Percentiles rank a stretch among this genome's conserved stretches.
Conservation (phyloP, 2,329 filamentous ascomycete species). For the Escovopsis sp. region DNA sequence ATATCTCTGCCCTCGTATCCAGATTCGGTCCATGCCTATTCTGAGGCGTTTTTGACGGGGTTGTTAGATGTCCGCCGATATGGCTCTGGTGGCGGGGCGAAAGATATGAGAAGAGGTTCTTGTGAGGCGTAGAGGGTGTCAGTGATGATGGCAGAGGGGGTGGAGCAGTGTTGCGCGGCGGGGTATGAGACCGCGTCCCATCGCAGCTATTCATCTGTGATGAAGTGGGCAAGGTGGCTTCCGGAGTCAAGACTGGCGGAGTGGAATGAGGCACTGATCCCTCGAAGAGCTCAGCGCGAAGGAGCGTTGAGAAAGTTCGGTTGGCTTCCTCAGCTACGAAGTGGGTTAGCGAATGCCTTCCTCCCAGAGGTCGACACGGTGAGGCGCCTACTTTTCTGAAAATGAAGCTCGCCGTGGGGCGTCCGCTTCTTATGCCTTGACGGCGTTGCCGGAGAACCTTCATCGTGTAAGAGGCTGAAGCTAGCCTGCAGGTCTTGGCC, state of each 20-base stretch:
- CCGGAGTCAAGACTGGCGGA: constrained; percentile 46
- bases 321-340: constrained; percentile 76
- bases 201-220: constrained; percentile 43
- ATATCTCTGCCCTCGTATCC: constrained; percentile 81
- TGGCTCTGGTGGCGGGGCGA: constrained; percentile 56
- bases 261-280: constrained; percentile 72
- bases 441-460: constrained; percentile 82
- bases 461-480: constrained; percentile 82
- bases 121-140: constrained; percentile 90
- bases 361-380: too few relatives aligned
- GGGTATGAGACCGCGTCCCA: constrained; percentile 64
- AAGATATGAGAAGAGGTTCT: constrained; percentile 90
- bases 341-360: constrained; percentile 2
- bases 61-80: constrained; percentile 60
- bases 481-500: constrained; percentile 89
- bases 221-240: constrained; percentile 34
- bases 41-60: constrained; percentile 77
- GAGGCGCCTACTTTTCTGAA: constrained; percentile 64
- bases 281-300: constrained; percentile 88
- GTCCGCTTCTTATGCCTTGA: constrained; percentile 73
- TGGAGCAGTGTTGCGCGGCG: constrained; percentile 50
- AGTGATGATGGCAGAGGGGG: constrained; percentile 56
- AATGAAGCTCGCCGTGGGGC: constrained; percentile 81
- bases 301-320: constrained; percentile 71
- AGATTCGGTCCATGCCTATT: constrained; percentile 78